phyloP scores from a whole-genome alignment of 371 early-diverging fungal species.

The Coemansia sp. region DNA sequence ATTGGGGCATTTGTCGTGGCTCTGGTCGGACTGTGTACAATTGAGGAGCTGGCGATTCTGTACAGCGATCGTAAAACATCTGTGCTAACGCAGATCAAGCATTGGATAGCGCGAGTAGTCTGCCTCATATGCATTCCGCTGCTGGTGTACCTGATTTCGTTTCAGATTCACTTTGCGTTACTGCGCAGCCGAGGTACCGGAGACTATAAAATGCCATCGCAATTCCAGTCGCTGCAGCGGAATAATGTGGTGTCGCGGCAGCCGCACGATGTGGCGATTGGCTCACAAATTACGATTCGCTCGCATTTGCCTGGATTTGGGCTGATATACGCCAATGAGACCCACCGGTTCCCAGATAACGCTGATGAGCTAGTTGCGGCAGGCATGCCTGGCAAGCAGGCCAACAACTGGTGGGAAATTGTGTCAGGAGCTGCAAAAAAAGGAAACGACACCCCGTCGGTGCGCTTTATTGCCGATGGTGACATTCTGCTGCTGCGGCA shows the following conservation, averaged over 20 bases:
- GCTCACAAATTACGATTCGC: slow-evolving; percentile 87
- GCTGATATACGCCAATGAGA: slow-evolving; percentile 93
- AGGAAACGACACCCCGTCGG: slow-evolving; percentile 21
- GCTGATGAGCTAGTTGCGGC: slow-evolving; percentile 85
- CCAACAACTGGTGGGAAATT: slow-evolving; percentile 51
- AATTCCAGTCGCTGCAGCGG: slow-evolving; percentile 90
- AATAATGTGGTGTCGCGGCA: slow-evolving; percentile 77
- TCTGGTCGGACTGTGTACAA: slow-evolving; percentile 91
- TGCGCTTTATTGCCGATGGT: slow-evolving; percentile 66
- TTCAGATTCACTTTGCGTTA: slow-evolving; percentile 88
- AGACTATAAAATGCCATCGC: slow-evolving; percentile 96
- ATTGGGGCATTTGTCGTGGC: slow-evolving; percentile 97
- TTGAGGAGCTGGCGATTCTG: slow-evolving; percentile 89
- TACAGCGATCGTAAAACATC: slow-evolving; percentile 77
- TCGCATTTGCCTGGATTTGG: slow-evolving; percentile 89
- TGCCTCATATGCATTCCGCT: slow-evolving; percentile 86
- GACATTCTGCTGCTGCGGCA: slow-evolving; percentile 84
- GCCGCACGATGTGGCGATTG: slow-evolving; percentile 87
- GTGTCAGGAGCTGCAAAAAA: slow-evolving; percentile 43
- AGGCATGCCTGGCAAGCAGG: slow-evolving; percentile 38
- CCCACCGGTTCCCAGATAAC: slow-evolving; percentile 88
- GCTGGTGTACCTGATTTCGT: slow-evolving; percentile 78
- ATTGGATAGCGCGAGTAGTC: slow-evolving; percentile 75
- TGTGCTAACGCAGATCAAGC: slow-evolving; percentile 61
- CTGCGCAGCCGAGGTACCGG: slow-evolving; percentile 85